These are phyloP conservation scores for Leccinum truebloodii DNA, from an alignment of 768 basidiomycete species.

Conservation along the genomic window DNA sequence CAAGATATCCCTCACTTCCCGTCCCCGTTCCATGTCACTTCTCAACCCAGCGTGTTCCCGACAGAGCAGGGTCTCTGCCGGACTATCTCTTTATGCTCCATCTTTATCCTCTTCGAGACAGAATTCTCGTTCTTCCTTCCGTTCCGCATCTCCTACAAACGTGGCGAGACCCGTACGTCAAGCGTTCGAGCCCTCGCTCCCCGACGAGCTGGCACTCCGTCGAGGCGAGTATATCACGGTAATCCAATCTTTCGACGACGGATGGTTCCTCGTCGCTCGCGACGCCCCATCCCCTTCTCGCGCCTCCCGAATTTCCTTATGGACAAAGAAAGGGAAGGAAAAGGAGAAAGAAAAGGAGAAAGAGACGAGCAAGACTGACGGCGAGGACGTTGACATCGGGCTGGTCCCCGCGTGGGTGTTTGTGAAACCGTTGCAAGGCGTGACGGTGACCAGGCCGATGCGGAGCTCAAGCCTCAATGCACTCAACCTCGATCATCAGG, in stretches of 20 bases:
- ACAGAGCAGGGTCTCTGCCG: constrained; percentile 36
- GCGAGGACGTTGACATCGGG: constrained; percentile 61
- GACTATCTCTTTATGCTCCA: constrained; percentile 42
- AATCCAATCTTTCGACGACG: constrained; percentile 72
- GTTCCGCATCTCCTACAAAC: constrained; percentile 33
- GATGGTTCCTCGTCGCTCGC: constrained; percentile 75
- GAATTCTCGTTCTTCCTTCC: constrained; percentile 14
- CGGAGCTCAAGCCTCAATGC: constrained; percentile 53
- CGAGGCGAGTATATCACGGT: constrained; percentile 62
- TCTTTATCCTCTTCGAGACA: constrained; percentile 3
- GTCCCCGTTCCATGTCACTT: constrained; percentile 18
- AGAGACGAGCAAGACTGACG: constrained; percentile 9
- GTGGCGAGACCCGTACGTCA: constrained; percentile 58
- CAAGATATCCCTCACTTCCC: constrained; percentile 16
- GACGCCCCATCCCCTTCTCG: constrained; percentile 43
- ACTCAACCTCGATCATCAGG: constrained; percentile 46
- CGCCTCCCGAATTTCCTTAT: constrained; percentile 33
- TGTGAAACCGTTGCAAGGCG: constrained; percentile 58
- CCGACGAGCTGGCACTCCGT: constrained; percentile 65
- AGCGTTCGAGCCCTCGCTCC: constrained; percentile 65
- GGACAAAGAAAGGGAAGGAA: constrained; percentile 7
- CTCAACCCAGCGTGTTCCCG: constrained; percentile 25
- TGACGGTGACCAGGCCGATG: constrained; percentile 62
- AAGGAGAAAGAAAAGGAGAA: not conserved
- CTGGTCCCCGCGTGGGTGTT: constrained; percentile 80